A percentile compares a stretch with the other conserved stretches of the same genome.
Conservation (phyloP, 306 rosid genomes). For the Abrus pulchellus region DNA sequence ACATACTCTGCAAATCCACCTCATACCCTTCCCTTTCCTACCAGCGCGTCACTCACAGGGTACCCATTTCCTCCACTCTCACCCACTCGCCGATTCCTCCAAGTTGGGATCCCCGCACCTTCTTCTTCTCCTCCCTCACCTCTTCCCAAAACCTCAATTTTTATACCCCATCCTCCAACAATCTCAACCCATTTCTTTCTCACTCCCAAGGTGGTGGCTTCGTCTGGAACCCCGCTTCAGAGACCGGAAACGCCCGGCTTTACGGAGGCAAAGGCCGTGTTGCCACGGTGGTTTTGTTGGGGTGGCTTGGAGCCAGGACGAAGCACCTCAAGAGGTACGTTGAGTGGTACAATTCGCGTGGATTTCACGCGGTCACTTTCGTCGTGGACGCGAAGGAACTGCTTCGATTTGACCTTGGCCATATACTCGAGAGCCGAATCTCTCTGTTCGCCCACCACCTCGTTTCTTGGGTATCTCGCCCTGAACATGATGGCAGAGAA, state of each 20-base stretch:
- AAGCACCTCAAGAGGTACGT: conserved; percentile 84
- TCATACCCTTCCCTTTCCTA: conserved; percentile 14
- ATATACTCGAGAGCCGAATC: conserved; percentile 61
- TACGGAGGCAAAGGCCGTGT: conserved; percentile 46
- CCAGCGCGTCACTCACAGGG: neutral
- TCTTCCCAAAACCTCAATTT: conserved; percentile 49
- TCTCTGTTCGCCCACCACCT: conserved; percentile 62
- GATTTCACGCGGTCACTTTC: conserved; percentile 74
- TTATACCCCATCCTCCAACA: conserved; percentile 8
- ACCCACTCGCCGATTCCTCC: conserved; percentile 41
- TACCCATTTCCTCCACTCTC: conserved; percentile 47
- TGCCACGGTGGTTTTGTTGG: conserved; percentile 75
- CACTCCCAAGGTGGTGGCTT: conserved; percentile 43
- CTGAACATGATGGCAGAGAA: conserved; percentile 67
- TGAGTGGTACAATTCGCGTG: conserved; percentile 87
- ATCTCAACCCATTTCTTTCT: conserved; percentile 45
- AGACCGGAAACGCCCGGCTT: conserved; percentile 40
- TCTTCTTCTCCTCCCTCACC: conserved; percentile 57
- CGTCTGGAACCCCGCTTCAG: conserved; percentile 64
- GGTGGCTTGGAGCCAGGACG: conserved; percentile 86
- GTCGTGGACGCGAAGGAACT: conserved; percentile 69
- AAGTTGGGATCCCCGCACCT: conserved; percentile 47
- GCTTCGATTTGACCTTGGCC: conserved; percentile 67
- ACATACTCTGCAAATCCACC: conserved; percentile 52
- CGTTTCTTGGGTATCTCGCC: conserved; percentile 63